Evolutionary conservation across 2,329 filamentous ascomycete genomes (phyloP).

Genomic region (Beauveria medogensis): DNA sequence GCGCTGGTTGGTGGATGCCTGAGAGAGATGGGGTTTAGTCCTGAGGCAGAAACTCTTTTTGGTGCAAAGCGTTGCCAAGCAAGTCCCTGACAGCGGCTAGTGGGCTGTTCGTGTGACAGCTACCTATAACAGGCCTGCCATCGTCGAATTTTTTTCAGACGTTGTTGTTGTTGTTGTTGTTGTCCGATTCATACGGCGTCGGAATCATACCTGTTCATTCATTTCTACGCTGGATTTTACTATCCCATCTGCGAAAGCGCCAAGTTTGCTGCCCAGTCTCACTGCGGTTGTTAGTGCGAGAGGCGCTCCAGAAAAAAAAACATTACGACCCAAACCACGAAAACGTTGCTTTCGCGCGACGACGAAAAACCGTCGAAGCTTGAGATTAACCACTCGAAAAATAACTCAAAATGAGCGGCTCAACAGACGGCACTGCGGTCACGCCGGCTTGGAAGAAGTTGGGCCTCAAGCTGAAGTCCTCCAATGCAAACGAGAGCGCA

Average conservation of each 20-base stretch:
- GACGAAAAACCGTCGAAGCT: background rate
- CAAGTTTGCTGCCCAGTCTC: background rate
- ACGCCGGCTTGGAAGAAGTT: conserved; percentile 53
- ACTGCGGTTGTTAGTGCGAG: background rate
- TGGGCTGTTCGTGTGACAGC: background rate
- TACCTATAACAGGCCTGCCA: background rate
- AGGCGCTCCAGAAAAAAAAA: conserved; percentile 6
- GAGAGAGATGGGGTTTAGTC: background rate
- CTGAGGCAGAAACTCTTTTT: conserved; percentile 3
- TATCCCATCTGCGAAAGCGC: background rate
- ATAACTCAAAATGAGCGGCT: conserved; percentile 9
- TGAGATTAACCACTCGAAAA: background rate
- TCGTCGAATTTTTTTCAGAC: background rate
- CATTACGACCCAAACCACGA: conserved; percentile 1
- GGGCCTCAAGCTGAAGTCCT: conserved; percentile 52
- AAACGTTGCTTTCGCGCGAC: background rate
- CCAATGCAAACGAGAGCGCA: conserved; percentile 3
- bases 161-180: background rate
- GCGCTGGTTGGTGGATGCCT: conserved; percentile 2
- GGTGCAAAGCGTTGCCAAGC: background rate
- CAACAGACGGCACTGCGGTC: background rate
- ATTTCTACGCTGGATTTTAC: background rate
- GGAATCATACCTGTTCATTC: too few species aligned
- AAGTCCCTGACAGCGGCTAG: background rate
- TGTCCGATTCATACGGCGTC: background rate